Evolutionary conservation across 2,329 filamentous ascomycete genomes (phyloP).

Genomic region (Exophiala xenobiotica): DNA sequence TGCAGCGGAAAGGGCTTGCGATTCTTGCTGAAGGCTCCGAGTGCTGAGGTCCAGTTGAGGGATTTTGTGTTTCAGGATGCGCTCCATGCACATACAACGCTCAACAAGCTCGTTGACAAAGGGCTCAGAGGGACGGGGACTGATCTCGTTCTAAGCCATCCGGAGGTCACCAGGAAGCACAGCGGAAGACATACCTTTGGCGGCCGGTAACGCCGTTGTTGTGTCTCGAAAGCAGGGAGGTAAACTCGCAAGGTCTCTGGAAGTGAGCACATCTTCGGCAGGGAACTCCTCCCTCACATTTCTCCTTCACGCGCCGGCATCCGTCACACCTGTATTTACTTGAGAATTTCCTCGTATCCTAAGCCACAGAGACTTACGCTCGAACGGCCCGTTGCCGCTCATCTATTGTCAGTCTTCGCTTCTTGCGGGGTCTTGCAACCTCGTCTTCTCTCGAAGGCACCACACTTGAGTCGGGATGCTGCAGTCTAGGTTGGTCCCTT

Average conservation of each 20-base stretch:
- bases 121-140: conserved; percentile 33
- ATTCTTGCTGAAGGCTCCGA: conserved; percentile 44
- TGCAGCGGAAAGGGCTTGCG: conserved; percentile 42
- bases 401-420: neutral
- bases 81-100: conserved; percentile 47
- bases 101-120: conserved; percentile 36
- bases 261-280: conserved; percentile 55
- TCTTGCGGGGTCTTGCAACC: conserved; percentile 4
- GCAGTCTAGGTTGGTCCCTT: too few species aligned
- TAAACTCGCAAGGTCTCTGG: conserved; percentile 53
- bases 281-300: conserved; percentile 57
- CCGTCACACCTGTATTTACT: conserved; percentile 57
- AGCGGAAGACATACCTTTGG: neutral
- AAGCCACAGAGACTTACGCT: too few species aligned
- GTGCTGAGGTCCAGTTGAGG: conserved; percentile 47
- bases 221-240: conserved; percentile 35
- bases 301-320: conserved; percentile 57
- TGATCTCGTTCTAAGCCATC: too few species aligned
- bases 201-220: too few species aligned
- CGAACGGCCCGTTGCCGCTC: conserved; percentile 34
- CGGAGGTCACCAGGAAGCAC: too few species aligned
- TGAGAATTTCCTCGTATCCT: too few species aligned
- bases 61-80: conserved; percentile 49
- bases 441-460: too few species aligned
- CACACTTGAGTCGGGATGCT: too few species aligned